Conservation (phyloP, 805 yeast species). For the Candida michaelii region DNA sequence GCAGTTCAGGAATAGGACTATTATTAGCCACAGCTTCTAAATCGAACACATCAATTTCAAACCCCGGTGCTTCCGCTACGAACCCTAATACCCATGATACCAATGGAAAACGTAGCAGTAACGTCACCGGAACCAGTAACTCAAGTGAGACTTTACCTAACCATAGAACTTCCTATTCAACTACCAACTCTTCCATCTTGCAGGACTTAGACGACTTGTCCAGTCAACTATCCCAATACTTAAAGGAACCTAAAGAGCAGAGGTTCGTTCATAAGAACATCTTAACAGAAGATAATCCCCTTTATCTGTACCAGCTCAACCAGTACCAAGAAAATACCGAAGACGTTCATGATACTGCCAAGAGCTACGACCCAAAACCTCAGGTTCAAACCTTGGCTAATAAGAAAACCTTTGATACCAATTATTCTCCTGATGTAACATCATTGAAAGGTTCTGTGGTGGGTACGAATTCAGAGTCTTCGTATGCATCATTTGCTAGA, state of each 20-base stretch:
- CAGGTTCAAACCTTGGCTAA: conserved; percentile 5
- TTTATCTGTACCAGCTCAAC: conserved; percentile 1
- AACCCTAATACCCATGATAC: conserved; percentile 3
- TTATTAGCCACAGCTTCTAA: background rate
- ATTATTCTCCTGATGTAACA: conserved; percentile 16
- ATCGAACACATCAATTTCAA: background rate
- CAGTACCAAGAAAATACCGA: background rate
- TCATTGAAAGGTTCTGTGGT: conserved; percentile 23
- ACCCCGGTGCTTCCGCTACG: too few species aligned
- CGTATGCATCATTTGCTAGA: conserved; percentile 9
- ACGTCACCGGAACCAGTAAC: conserved; percentile 3
- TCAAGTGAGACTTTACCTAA: conserved; percentile 10
- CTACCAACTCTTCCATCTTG: conserved; percentile 26
- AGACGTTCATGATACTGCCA: too few species aligned
- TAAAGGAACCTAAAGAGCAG: conserved; percentile 12
- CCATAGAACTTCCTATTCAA: conserved; percentile 22
- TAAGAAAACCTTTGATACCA: conserved; percentile 6
- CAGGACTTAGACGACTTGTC: conserved; percentile 30
- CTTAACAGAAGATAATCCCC: conserved; percentile 12
- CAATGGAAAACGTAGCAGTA: conserved; percentile 12
- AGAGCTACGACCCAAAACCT: too few species aligned
- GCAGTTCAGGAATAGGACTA: conserved; percentile 2
- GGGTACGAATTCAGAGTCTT: conserved; percentile 10
- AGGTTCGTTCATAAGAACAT: conserved; percentile 17
- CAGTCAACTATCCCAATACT: conserved; percentile 23